These are phyloP conservation scores for Dryas octopetala DNA, from an alignment of 306 rosid genomes.

Conservation along the genomic window DNA sequence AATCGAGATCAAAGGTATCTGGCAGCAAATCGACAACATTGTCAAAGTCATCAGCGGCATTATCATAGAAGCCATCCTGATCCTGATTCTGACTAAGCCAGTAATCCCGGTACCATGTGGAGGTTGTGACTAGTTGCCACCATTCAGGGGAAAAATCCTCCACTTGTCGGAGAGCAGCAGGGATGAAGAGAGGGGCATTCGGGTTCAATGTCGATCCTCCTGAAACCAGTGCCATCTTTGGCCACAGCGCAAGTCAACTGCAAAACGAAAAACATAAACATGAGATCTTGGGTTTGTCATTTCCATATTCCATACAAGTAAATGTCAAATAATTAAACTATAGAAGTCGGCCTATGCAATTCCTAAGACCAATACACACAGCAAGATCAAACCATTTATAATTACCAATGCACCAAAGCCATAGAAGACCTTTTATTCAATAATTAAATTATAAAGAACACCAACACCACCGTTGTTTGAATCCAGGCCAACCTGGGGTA, in stretches of 20 bases:
- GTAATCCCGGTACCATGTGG: constrained; percentile 76
- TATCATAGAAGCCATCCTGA: constrained; percentile 43
- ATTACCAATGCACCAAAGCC: neutral
- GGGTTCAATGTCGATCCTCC: constrained; percentile 80
- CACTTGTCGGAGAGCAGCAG: constrained; percentile 75
- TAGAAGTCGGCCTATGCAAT: neutral
- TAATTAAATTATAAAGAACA: neutral
- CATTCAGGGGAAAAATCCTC: constrained; percentile 95
- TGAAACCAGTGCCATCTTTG: constrained; percentile 65
- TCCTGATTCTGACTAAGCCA: constrained; percentile 83
- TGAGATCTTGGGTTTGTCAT: neutral
- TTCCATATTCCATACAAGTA: neutral
- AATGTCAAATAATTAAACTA: neutral
- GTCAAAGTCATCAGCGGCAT: constrained; percentile 34
- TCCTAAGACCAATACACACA: neutral
- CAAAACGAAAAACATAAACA: neutral
- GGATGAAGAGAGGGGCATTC: constrained; percentile 77
- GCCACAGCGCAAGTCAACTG: neutral
- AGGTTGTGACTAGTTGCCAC: constrained; percentile 86
- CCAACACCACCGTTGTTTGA: neutral
- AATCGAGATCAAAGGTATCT: constrained; percentile 67
- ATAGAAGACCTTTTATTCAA: neutral
- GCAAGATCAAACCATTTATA: neutral
- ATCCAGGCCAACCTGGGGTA: neutral
- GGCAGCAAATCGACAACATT: constrained; percentile 60